Base-by-base conservation (phyloP, 768 basidiomycete species). In the Leccinum disarticulatum region DNA sequence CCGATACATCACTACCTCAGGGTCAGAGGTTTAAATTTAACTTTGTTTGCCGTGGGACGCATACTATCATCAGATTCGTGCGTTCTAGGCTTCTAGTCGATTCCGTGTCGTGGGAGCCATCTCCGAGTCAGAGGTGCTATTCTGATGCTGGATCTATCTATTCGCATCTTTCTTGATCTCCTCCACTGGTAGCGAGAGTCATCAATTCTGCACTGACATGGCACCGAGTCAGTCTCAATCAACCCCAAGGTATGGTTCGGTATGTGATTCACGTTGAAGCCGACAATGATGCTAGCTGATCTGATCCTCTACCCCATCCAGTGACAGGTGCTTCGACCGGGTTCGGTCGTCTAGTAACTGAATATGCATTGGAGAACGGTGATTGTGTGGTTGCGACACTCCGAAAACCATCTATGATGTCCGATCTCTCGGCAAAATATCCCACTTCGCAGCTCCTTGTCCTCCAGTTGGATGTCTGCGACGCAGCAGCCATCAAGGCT, bases 271-370 rank as follows among this genome's bases (percentile, higher is more conserved):
- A 14, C 41, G 10, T 19, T 17, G 8, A 30, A 53, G 8, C 7
- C 25, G 30, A 43, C 11, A 17, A 22, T n/a, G n/a, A 25, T 22
- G 11, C 47, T 51, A 3, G 25, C 25, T 4, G 31, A 38, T 52
- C 47, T 4, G 31, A 38, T 52, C 47, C 57, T 57, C 47, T 55
- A 57, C n/a, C 30, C n/a, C 30, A 25, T 27, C 13, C 33, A 79
- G 81, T 80, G 33, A 80, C 78, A 28, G 80, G 80, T 27, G 65
- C 77, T 7, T 77, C 75, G 6, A 66, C 73, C 6, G 78, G 80
- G 31, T 73, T 81, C 50, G 80, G 80, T 0, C 74, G 73, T 17
- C 51, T 64, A 11, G 63, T 75, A 38, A 68, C 69, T 22, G 75
- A 78, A 62, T 27, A 15, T 35, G 76, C 71, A n/a, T 74, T 81